Percentiles rank a stretch among this genome's conserved stretches.
These are phyloP conservation scores for Ceratocystis cacaofunesta DNA, from an alignment of 2,329 filamentous ascomycete genomes.

Conservation along the genomic window DNA sequence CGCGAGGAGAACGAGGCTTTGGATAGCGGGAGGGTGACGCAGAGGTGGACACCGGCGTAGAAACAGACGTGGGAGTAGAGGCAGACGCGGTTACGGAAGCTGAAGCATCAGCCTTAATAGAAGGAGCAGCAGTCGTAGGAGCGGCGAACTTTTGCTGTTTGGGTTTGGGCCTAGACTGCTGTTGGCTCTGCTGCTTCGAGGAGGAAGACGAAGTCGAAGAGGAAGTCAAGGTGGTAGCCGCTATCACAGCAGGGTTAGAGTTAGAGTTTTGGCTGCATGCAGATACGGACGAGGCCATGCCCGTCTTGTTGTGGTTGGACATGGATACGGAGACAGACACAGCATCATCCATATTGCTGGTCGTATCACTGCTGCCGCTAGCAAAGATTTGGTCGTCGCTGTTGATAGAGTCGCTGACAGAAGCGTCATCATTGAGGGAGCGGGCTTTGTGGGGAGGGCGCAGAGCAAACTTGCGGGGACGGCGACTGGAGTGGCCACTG, in stretches of 20 bases:
- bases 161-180: neutral
- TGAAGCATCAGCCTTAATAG: neutral
- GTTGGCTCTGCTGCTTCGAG: neutral
- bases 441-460: slow-evolving; percentile 34
- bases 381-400: slow-evolving; percentile 47
- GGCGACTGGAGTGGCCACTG: neutral
- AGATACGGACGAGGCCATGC: neutral
- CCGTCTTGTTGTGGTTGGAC: slow-evolving; percentile 27
- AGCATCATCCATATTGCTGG: slow-evolving; percentile 43
- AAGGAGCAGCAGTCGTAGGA: neutral
- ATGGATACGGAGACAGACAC: slow-evolving; percentile 36
- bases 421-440: slow-evolving; percentile 48
- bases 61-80: slow-evolving; percentile 22
- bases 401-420: slow-evolving; percentile 47
- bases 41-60: neutral
- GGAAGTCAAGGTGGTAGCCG: too few relatives aligned
- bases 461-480: slow-evolving; percentile 48
- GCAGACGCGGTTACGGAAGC: slow-evolving; percentile 35
- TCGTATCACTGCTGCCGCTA: slow-evolving; percentile 41
- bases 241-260: neutral
- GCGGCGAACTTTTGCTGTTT: neutral
- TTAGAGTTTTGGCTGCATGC: neutral
- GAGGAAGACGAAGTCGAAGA: too few relatives aligned
- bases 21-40: neutral
- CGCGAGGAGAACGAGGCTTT: neutral